phyloP scores from a whole-genome alignment of 2,329 filamentous ascomycete species.

The Fusarium camptoceras region DNA sequence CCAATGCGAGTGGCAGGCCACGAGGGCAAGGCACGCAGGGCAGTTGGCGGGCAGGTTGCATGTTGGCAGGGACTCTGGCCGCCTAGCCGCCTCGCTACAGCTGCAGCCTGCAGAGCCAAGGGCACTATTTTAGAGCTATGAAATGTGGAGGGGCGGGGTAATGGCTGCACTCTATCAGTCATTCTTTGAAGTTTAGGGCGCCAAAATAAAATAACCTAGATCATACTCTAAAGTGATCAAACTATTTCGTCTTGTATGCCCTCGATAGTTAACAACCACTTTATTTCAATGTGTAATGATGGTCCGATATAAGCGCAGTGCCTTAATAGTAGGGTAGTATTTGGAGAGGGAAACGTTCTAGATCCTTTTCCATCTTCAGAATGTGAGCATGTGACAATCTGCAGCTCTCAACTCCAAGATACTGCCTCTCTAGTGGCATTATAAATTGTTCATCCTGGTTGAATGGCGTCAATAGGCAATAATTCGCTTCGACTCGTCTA shows the following conservation, averaged over 20 bases:
- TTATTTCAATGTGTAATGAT: not conserved
- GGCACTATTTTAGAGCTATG: conserved; percentile 23
- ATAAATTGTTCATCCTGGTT: not conserved
- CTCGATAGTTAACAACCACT: not conserved
- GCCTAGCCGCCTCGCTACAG: not conserved
- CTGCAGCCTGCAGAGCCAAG: conserved; percentile 15
- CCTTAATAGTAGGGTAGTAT: not conserved
- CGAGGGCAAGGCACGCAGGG: conserved; percentile 36
- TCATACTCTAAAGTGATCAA: not conserved
- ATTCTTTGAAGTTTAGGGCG: not conserved
- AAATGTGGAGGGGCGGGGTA: conserved; percentile 27
- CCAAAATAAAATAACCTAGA: not conserved
- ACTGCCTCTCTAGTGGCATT: not conserved
- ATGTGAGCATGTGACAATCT: conserved; percentile 8
- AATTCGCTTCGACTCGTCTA: not conserved
- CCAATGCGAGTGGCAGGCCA: conserved; percentile 26
- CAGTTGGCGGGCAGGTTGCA: conserved; percentile 11
- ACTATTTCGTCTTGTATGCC: not conserved
- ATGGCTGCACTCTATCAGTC: not conserved
- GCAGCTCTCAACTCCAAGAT: not conserved
- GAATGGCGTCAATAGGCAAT: not conserved
- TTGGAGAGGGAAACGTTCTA: not conserved
- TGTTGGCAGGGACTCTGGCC: conserved; percentile 18
- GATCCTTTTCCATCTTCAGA: not conserved
- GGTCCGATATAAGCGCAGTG: conserved; percentile 18